phyloP scores from a whole-genome alignment of 306 rosid genomes.

The Luffa aegyptiaca region DNA sequence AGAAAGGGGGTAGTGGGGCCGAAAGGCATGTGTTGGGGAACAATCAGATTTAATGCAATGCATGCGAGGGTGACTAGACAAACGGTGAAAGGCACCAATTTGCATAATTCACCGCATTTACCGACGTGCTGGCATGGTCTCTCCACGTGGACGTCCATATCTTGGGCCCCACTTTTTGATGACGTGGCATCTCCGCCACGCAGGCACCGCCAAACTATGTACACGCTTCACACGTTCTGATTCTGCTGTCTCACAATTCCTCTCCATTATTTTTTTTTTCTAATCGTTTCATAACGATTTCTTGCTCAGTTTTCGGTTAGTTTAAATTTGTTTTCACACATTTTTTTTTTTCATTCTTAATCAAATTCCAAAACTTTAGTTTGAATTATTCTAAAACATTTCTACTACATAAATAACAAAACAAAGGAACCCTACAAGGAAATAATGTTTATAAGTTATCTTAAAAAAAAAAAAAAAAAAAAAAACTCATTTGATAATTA shows the following conservation, averaged over 20 bases:
- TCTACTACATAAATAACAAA: no score
- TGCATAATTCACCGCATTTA: neutral
- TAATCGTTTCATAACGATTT: no score
- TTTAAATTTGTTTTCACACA: no score
- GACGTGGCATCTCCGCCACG: neutral
- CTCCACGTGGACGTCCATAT: conserved; percentile 9
- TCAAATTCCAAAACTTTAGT: no score
- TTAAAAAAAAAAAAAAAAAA: no score
- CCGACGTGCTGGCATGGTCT: conserved; percentile 4
- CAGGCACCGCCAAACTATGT: neutral
- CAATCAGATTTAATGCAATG: conserved; percentile 3
- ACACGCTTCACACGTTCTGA: neutral
- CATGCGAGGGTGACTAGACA: conserved; percentile 5
- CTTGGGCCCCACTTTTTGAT: neutral
- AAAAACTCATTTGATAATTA: no score
- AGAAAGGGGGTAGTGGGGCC: neutral
- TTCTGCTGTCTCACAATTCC: neutral
- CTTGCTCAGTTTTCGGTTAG: no score
- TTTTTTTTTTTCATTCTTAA: no score
- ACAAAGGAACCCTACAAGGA: no score
- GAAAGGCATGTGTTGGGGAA: conserved; percentile 1
- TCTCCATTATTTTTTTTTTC: neutral
- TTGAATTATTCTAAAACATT: no score
- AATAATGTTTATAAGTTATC: no score
- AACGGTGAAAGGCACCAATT: conserved; percentile 4